Conservation (phyloP, 768 basidiomycete genomes). For the Ramaria sp. region DNA sequence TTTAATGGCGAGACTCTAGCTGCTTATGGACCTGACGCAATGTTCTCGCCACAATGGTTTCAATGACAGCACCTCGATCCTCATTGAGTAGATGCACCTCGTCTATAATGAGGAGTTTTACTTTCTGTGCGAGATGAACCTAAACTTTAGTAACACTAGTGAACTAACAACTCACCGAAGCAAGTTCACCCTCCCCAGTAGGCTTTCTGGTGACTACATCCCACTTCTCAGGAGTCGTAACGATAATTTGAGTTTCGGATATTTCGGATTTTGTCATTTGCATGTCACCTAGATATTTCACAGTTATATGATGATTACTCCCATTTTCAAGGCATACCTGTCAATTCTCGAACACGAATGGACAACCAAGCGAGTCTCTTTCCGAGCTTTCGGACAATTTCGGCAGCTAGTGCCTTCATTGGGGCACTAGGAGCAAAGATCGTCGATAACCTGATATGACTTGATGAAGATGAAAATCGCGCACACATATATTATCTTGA, state of each 20-base stretch:
- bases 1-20: background rate
- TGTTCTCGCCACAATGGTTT: constrained; percentile 94
- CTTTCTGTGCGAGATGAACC: constrained; percentile 39
- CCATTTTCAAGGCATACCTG: constrained; percentile 37
- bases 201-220: constrained; percentile 98
- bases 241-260: constrained; percentile 91
- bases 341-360: constrained; percentile 82
- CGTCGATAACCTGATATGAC: background rate
- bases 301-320: background rate
- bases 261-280: constrained; percentile 92
- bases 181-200: constrained; percentile 93
- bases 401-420: constrained; percentile 96
- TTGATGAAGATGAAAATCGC: background rate
- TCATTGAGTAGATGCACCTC: constrained; percentile 97
- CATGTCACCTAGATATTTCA: constrained; percentile 63
- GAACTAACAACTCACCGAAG: constrained; percentile 46
- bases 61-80: constrained; percentile 95
- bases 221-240: constrained; percentile 99
- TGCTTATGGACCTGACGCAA: constrained; percentile 55
- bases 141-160: background rate
- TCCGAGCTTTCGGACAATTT: constrained; percentile 88
- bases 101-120: constrained; percentile 93
- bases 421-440: constrained; percentile 54
- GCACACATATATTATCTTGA: constrained; percentile 96
- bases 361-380: constrained; percentile 83